These are phyloP conservation scores for Limonium bicolor DNA, from an alignment of 148 eudicot species.

Conservation along the genomic window DNA sequence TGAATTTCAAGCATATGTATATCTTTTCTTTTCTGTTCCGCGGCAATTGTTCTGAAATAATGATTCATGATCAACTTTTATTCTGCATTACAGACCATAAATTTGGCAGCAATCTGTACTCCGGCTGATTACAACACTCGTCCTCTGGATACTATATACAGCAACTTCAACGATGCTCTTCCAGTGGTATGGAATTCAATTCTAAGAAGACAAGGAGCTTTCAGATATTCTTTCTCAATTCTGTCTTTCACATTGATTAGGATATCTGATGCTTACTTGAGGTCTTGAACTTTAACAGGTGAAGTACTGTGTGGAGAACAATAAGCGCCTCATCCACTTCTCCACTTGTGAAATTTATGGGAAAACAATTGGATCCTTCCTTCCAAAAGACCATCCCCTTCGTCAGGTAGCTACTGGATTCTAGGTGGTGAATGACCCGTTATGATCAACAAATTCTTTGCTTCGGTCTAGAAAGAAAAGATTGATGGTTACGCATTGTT, in stretches of 20 bases:
- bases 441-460: too few species aligned
- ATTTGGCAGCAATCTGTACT: slow-evolving; percentile 97
- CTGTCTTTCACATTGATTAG: slow-evolving; percentile 8
- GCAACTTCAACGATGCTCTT: slow-evolving; percentile 97
- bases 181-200: slow-evolving; percentile 79
- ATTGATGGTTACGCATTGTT: too few species aligned
- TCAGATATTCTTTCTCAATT: too few species aligned
- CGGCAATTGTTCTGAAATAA: too few species aligned
- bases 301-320: slow-evolving; percentile 91
- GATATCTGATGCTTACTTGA: slow-evolving; percentile 11
- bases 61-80: slow-evolving; percentile 5
- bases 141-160: slow-evolving; percentile 92
- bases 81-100: slow-evolving; percentile 48
- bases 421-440: too few species aligned
- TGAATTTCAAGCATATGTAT: too few species aligned
- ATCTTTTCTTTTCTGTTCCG: too few species aligned
- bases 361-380: slow-evolving; percentile 79
- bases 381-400: slow-evolving; percentile 82
- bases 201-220: too few species aligned
- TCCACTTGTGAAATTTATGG: slow-evolving; percentile 99
- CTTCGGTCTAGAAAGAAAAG: too few species aligned
- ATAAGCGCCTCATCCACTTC: slow-evolving; percentile 95
- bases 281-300: slow-evolving; percentile 27
- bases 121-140: slow-evolving; percentile 98
- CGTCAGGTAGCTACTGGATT: slow-evolving; percentile 85